Percentiles rank a stretch among this genome's conserved stretches.
Evolutionary conservation across 106 monocot genomes (phyloP).

Genomic region (Apostasia ramifera): DNA sequence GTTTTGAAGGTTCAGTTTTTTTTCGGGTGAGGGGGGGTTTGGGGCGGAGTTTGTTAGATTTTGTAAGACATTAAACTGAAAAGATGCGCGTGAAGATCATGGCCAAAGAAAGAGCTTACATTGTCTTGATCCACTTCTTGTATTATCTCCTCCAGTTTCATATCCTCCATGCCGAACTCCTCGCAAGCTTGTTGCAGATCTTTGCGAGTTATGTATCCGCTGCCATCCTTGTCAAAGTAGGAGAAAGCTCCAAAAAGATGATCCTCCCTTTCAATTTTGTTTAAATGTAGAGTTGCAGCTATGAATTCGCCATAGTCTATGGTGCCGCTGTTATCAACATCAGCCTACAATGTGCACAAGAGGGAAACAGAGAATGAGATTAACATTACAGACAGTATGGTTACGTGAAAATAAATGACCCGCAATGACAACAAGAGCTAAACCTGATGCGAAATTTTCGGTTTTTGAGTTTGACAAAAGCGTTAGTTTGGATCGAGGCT

Average conservation of each 20-base stretch:
- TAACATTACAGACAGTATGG: not conserved
- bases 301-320: conserved; percentile 56
- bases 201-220: conserved; percentile 49
- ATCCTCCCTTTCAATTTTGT: conserved; percentile 15
- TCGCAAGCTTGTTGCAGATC: conserved; percentile 53
- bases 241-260: conserved; percentile 48
- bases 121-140: conserved; percentile 54
- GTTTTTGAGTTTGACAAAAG: too few relatives aligned
- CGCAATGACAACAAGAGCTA: too few relatives aligned
- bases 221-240: conserved; percentile 53
- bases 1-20: too few relatives aligned
- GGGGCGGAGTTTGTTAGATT: too few relatives aligned
- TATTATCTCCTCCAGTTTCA: conserved; percentile 44
- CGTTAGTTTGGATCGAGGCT: too few relatives aligned
- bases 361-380: not conserved
- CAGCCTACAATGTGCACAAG: conserved; percentile 24
- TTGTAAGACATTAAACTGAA: too few relatives aligned
- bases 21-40: too few relatives aligned
- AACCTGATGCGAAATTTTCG: too few relatives aligned
- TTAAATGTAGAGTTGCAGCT: conserved; percentile 49
- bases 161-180: conserved; percentile 41
- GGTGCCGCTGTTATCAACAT: conserved; percentile 50
- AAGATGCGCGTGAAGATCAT: too few relatives aligned
- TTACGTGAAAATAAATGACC: too few relatives aligned
- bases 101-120: conserved; percentile 15